Percentiles rank a stretch among this genome's conserved stretches.
Conservation (phyloP, 768 basidiomycete genomes). For the Ramaria sp. region DNA sequence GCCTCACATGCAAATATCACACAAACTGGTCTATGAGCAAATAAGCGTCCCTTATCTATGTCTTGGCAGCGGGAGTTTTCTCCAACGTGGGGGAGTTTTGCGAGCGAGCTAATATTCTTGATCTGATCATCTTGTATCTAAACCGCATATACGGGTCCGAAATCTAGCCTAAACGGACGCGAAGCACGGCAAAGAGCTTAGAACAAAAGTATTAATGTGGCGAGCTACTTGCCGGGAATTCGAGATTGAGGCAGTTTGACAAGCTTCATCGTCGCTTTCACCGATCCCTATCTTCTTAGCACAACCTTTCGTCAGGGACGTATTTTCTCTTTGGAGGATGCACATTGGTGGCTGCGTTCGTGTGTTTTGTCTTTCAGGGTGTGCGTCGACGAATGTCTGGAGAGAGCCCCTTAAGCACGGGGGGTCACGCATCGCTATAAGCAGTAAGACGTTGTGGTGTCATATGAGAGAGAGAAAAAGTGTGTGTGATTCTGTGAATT, state of each 20-base stretch:
- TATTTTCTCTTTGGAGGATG: slow-evolving; percentile 36
- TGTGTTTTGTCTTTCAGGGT: slow-evolving; percentile 29
- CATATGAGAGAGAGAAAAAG: too few species aligned
- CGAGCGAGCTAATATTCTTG: neutral
- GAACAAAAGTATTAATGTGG: slow-evolving; percentile 31
- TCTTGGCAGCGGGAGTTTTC: slow-evolving; percentile 33
- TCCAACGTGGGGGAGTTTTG: slow-evolving; percentile 32
- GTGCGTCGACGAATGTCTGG: slow-evolving; percentile 33
- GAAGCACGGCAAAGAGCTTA: slow-evolving; percentile 31
- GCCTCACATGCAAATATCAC: slow-evolving; percentile 23
- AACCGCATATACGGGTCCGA: slow-evolving; percentile 32
- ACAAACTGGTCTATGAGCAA: slow-evolving; percentile 29
- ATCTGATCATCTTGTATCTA: slow-evolving; percentile 9
- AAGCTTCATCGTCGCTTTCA: slow-evolving; percentile 35
- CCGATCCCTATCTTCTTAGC: slow-evolving; percentile 36
- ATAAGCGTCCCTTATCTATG: slow-evolving; percentile 27
- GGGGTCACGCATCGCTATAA: too few species aligned
- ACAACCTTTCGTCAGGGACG: slow-evolving; percentile 30
- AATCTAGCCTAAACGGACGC: slow-evolving; percentile 36
- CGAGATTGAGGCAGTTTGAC: slow-evolving; percentile 12
- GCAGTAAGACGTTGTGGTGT: too few species aligned
- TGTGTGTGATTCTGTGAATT: too few species aligned
- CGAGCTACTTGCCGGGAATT: slow-evolving; percentile 14
- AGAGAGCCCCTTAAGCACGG: too few species aligned
- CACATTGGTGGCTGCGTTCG: slow-evolving; percentile 24